Base-by-base conservation (phyloP, 2,329 filamentous ascomycete species). In the Ciborinia camelliae region DNA sequence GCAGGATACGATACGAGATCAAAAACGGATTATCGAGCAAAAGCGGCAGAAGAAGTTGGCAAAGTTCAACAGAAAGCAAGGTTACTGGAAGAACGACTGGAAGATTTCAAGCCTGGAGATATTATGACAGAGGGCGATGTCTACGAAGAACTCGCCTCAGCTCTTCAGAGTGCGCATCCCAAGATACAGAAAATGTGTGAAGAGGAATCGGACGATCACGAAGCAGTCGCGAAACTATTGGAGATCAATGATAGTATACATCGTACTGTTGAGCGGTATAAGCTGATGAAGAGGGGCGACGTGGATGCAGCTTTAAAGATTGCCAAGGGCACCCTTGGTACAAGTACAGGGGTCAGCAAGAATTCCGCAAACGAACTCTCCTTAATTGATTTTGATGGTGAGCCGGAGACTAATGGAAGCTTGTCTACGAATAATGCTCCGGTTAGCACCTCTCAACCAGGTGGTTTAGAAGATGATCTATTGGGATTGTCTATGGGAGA, bases 151-250 rank as follows among this genome's bases (percentile, higher is more conserved):
- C 84, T 99, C 62, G 93, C 93, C 6, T 89, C 90, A 69, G 88
- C 95, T 12, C 82, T 99, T 53, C 91, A 92, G 76, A 97, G 90
- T 74, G 95, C 95, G 2, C 95, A 99, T 73, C 95, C 95, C 10
- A 99, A 99, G 80, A 98, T 99, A 69, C 94, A 98, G 76, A 97
- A 92, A 79, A 99, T 99, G 94, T 98, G 94, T 74, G 94, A 98
- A 77, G 95, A 99, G 77, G 95, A 99, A 75, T 97, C 93, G 14
- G 94, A 98, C 67, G 95, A 99, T 74, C 88, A 92, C 67, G 95
- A 97, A 79, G 95, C 95, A 6, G 95, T 99, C 7, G 91, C 92
- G 51, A 97, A 97, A 78, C 82, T 99, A 14, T 84, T 99, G 64
- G 92, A 98, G 75, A 98, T 99, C 74, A 99, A 99, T 75, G 95